Base-by-base conservation (phyloP, 805 yeast species). In the Barnettozyma sucrosica region DNA sequence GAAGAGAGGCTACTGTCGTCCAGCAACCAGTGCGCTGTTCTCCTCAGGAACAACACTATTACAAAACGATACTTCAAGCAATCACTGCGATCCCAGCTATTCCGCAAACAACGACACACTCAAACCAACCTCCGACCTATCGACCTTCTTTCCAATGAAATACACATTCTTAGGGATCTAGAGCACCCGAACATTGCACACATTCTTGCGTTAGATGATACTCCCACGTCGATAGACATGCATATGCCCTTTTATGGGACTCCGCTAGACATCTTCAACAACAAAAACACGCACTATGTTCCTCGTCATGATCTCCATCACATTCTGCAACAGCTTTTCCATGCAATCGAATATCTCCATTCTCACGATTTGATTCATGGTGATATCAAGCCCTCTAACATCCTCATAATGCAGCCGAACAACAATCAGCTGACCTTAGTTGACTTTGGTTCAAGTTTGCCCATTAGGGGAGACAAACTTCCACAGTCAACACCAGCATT, bases 321-420 rank as follows among this genome's bases (percentile, higher is more conserved):
- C 5, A n/a, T 33, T 13, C 66, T 76, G 9, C 61, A 77, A 10
- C 85, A 80, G 59, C 77, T 79, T 2, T 61, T 78, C 33, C 70
- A 76, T 24, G 86, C 83, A 1, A 65, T 80, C 47, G 69, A 72
- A 47, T 78, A 79, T 53, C 60, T 80, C 41, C 86, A 80, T 59
- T 73, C 76, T 4, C 75, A 74, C 52, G 76, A 76, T 26, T 79
- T 80, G 34, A 76, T 80, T 19, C 86, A 80, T 59, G 64, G 85
- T 39, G 86, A 80, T 58, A 77, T 80, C 41, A 80, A 80, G 55
- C 85, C 85, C 1, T 84, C 84, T 6, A 80, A 80, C 57, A 76
- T 80, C 20, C 64, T 80, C 51, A 75, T 80, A 30, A 82, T 77
- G 52, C 77, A 76, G 52, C 76, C 7, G 7, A 74, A 74, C 50